A percentile compares a stretch with the other conserved stretches of the same genome.
Evolutionary conservation across 2,329 filamentous ascomycete species (phyloP).

Genomic region (Penicillium verrucosum): DNA sequence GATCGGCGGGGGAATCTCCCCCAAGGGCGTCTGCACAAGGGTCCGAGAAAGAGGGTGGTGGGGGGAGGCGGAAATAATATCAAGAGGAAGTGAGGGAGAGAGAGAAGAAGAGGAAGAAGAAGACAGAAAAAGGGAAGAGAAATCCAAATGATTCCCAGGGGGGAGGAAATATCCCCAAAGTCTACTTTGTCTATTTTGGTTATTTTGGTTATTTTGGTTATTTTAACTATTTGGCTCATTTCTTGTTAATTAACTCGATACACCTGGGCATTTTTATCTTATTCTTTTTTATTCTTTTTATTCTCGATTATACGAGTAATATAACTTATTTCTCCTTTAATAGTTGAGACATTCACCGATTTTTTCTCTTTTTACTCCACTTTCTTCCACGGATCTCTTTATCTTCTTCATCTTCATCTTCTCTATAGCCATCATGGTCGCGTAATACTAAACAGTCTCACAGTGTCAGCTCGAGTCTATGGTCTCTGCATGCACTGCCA

Average conservation of each 20-base stretch:
- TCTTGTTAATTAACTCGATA: not conserved
- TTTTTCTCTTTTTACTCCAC: constrained; percentile 1
- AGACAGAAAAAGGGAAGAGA: not conserved
- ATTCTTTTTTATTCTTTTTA: no score
- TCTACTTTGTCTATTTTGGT: not conserved
- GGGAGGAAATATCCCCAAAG: not conserved
- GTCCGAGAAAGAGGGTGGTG: not conserved
- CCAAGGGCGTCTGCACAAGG: constrained; percentile 1
- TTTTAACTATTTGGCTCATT: not conserved
- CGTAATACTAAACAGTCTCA: not conserved
- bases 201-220: not conserved
- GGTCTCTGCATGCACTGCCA: not conserved
- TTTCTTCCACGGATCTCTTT: not conserved
- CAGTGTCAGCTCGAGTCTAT: constrained; percentile 1
- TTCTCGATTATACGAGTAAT: not conserved
- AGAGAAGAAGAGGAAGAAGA: not conserved
- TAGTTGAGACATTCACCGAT: not conserved
- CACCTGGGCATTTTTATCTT: not conserved
- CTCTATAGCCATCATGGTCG: not conserved
- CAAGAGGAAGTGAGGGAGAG: constrained; percentile 9
- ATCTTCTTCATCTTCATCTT: not conserved
- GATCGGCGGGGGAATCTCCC: constrained; percentile 18
- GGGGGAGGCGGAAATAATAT: not conserved
- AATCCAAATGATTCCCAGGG: not conserved
- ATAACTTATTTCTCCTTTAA: not conserved